Conservation (phyloP, 2,329 filamentous ascomycete species). For the Byssothecium circinans region DNA sequence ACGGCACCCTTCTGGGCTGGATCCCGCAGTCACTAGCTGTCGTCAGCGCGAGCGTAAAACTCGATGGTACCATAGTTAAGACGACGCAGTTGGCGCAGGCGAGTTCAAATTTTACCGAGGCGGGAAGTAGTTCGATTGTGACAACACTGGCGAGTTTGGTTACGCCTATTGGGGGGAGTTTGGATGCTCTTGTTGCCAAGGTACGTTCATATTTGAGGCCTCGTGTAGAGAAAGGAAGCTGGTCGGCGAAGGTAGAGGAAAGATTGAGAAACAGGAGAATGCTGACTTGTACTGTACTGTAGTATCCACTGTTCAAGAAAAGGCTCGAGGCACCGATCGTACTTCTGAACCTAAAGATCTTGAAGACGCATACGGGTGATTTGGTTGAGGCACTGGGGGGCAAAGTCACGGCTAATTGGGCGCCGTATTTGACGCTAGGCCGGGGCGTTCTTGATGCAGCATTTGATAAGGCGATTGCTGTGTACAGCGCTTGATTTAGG, state of each 20-base stretch:
- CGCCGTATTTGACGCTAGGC: conserved; percentile 13
- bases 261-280: no score
- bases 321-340: conserved; percentile 22
- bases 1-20: conserved; percentile 18
- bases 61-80: conserved; percentile 21
- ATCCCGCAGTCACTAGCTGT: conserved; percentile 25
- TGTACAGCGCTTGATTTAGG: conserved; percentile 15
- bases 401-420: conserved; percentile 20
- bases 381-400: conserved; percentile 17
- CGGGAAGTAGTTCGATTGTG: conserved; percentile 20
- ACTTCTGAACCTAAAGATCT: conserved; percentile 21
- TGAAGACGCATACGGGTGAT: conserved; percentile 24
- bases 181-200: conserved; percentile 18
- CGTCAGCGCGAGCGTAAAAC: conserved; percentile 16
- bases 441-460: conserved; percentile 16
- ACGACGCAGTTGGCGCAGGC: conserved; percentile 13
- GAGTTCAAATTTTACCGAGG: conserved; percentile 18
- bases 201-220: conserved; percentile 5
- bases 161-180: conserved; percentile 15
- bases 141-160: conserved; percentile 15
- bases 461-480: conserved; percentile 23
- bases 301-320: conserved; percentile 28
- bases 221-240: background rate
- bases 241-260: no score
- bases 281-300: conserved; percentile 1